Base-by-base conservation (phyloP, 371 early-diverging fungal genomes). In the Mortierella sp. region DNA sequence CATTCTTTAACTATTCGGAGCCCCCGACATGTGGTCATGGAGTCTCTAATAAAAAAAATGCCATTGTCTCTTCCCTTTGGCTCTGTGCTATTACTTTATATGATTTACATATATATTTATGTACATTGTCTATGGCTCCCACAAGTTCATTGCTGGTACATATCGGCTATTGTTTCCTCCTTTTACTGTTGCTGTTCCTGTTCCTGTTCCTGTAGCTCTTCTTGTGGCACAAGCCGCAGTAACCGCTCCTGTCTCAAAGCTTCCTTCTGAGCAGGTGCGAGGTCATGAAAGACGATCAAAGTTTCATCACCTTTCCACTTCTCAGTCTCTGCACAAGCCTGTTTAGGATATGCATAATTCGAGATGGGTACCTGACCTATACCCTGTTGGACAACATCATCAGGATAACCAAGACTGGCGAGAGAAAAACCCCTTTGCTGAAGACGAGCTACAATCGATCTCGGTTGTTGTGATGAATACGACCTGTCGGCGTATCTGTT, bases 331-430 rank as follows among this genome's bases (percentile, higher is more conserved):
- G 57, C 46, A 53, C 54, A 54, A 7, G 73, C 50, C 21, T 72
- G 67, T 12, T 58, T 63, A 6, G 73, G 73, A 43, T 72, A 72
- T 8, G 50, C 26, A 37, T 72, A 72, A 15, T 27, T 53, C 41
- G 73, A 61, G 3, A 63, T 49, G 0, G 66, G 62, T 0, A 67
- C 59, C 58, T 31, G n/a, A 9, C 67, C 67, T n/a, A 50, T 53
- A 1, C 73, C 73, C 19, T 58, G 59, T 17, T 58, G 56, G 6
- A 66, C 63, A 21, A 67, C 63, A 1, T 24, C 19, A 32, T 72
- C 67, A 6, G 73, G 64, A 39, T 72, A 72, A 11, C 73, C 73
- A 26, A 72, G 47, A 24, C 34, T 48, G 19, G 28, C 21, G 4
- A 67, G 67, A 9, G 61, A 28, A 3, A 61, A 43, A 2, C 73